Conservation (phyloP, 139 green algal species). For the Closterium sp. region DNA sequence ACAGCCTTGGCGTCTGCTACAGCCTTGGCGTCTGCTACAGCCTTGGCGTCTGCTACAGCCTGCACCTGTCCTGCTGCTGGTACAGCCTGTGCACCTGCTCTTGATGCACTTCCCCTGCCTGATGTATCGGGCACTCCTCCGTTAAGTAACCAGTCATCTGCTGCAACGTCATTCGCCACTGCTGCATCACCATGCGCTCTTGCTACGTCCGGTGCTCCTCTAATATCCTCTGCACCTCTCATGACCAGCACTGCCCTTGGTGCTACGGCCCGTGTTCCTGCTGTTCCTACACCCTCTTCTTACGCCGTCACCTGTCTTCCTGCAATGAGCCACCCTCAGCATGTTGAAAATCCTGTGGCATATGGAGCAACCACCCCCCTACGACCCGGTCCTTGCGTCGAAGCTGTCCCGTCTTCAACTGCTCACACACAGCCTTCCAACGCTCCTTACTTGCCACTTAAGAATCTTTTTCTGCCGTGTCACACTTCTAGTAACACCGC, state of each 20-base stretch:
- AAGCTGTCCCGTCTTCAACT: neutral
- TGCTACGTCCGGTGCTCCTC: neutral
- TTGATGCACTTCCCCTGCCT: too few species aligned
- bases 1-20: too few species aligned
- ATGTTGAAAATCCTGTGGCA: neutral
- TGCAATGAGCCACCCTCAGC: neutral
- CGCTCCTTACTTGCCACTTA: too few species aligned
- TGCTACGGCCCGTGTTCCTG: neutral
- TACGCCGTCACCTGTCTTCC: neutral
- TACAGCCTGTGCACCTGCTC: too few species aligned
- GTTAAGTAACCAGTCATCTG: too few species aligned
- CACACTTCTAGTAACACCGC: neutral
- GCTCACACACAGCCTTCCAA: neutral
- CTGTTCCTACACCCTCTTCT: neutral
- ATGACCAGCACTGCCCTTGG: neutral
- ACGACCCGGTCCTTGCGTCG: neutral
- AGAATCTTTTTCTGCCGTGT: neutral
- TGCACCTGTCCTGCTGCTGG: too few species aligned
- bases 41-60: too few species aligned
- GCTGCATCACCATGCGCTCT: too few species aligned
- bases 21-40: too few species aligned
- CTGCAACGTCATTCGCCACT: too few species aligned
- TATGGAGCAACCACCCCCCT: neutral
- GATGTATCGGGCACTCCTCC: too few species aligned
- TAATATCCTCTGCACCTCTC: neutral